These are phyloP conservation scores for Diplodia scrobiculata DNA, from an alignment of 2,329 filamentous ascomycete species.

Conservation along the genomic window DNA sequence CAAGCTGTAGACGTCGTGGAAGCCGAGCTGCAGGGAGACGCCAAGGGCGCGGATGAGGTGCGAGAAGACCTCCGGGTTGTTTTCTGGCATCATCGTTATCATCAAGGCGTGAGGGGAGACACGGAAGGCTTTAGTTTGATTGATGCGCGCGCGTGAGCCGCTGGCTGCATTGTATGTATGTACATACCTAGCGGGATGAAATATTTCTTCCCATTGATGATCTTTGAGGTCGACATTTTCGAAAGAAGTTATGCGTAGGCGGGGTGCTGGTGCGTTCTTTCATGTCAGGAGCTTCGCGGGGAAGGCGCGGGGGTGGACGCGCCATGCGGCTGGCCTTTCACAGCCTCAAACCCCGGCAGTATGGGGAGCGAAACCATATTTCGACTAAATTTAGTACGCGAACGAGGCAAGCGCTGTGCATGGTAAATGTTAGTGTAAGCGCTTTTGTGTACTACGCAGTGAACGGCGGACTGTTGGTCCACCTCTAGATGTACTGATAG, in stretches of 20 bases:
- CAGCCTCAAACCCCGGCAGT: neutral
- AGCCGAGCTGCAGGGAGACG: constrained; percentile 71
- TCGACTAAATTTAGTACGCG: neutral
- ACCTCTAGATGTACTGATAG: neutral
- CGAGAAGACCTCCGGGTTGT: constrained; percentile 88
- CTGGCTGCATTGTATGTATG: no score
- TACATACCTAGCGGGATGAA: constrained; percentile 8
- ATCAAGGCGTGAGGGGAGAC: neutral
- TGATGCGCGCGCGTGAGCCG: neutral
- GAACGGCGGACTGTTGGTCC: neutral
- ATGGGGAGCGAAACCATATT: neutral
- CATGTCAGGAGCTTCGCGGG: neutral
- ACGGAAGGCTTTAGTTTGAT: no score
- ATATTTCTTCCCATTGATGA: neutral
- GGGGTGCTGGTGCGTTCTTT: neutral
- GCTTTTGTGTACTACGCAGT: neutral
- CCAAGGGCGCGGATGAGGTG: constrained; percentile 79
- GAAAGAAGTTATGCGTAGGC: neutral
- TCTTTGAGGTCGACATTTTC: constrained; percentile 3
- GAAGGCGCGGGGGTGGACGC: neutral
- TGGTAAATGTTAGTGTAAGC: neutral
- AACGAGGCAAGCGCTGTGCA: neutral
- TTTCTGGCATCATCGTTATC: constrained; percentile 50
- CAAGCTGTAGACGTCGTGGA: constrained; percentile 92
- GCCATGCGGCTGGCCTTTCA: neutral